Evolutionary conservation across 2,329 filamentous ascomycete genomes (phyloP).

Genomic region (Fusarium scirpi): DNA sequence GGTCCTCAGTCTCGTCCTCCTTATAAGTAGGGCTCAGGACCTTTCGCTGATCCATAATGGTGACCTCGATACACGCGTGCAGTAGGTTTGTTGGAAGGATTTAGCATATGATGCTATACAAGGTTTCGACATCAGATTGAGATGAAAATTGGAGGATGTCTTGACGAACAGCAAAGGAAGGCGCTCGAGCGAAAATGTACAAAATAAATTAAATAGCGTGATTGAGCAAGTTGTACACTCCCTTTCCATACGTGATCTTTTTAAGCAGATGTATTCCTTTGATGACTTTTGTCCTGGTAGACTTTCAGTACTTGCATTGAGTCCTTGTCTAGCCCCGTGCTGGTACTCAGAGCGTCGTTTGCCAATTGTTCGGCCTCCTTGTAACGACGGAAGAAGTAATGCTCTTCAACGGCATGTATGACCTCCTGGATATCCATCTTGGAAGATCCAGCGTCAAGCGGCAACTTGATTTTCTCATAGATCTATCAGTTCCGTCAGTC

Average conservation of each 20-base stretch:
- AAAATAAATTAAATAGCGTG: slow-evolving; percentile 5
- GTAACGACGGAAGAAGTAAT: slow-evolving; percentile 66
- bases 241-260: neutral
- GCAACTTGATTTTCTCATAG: slow-evolving; percentile 57
- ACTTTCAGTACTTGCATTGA: slow-evolving; percentile 54
- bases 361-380: slow-evolving; percentile 59
- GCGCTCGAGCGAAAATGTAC: slow-evolving; percentile 16
- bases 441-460: slow-evolving; percentile 52
- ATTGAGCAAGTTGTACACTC: slow-evolving; percentile 9
- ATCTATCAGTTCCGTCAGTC: slow-evolving; percentile 53
- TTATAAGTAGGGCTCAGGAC: slow-evolving; percentile 11
- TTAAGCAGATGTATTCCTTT: slow-evolving; percentile 44
- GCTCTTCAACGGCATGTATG: slow-evolving; percentile 67
- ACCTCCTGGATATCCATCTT: slow-evolving; percentile 65
- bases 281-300: slow-evolving; percentile 59
- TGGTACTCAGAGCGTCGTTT: slow-evolving; percentile 49
- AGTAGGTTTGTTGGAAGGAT: neutral
- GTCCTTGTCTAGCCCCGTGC: slow-evolving; percentile 58
- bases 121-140: neutral
- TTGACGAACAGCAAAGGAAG: neutral
- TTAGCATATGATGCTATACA: neutral
- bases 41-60: neutral
- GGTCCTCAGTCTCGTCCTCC: neutral
- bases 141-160: slow-evolving; percentile 4
- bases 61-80: neutral